phyloP scores from a whole-genome alignment of 306 rosid species.

The Lathyrus oleraceus region DNA sequence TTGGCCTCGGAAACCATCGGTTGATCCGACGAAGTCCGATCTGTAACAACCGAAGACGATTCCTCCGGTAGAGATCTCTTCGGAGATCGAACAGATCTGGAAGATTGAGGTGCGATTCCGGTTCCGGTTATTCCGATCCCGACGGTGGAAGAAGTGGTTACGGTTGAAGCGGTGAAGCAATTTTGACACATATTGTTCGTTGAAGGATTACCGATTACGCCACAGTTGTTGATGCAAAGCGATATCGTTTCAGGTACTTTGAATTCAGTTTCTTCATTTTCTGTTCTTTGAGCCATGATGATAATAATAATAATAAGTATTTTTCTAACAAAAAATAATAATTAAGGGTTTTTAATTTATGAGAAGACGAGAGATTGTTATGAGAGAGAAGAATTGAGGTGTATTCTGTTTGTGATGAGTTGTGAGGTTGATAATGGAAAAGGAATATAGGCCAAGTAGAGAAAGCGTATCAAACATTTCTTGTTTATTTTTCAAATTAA shows the following conservation, averaged over 20 bases:
- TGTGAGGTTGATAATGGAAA: slow-evolving; percentile 69
- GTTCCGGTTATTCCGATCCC: slow-evolving; percentile 34
- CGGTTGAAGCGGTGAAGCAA: slow-evolving; percentile 65
- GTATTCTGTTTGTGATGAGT: slow-evolving; percentile 28
- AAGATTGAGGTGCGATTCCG: slow-evolving; percentile 18
- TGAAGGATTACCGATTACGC: slow-evolving; percentile 72
- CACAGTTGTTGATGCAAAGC: slow-evolving; percentile 73
- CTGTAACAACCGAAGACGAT: background rate
- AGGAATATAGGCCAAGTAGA: slow-evolving; percentile 70
- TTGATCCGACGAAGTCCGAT: background rate
- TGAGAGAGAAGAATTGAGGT: slow-evolving; percentile 27
- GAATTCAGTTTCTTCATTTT: slow-evolving; percentile 84
- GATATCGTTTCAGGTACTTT: slow-evolving; percentile 70
- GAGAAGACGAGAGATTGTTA: background rate
- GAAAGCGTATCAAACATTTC: slow-evolving; percentile 79
- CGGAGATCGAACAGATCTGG: slow-evolving; percentile 47
- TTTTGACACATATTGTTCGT: slow-evolving; percentile 91
- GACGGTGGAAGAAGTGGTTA: slow-evolving; percentile 46
- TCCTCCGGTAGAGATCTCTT: slow-evolving; percentile 41
- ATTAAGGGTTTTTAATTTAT: background rate
- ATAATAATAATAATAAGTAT: background rate
- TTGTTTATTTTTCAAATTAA: slow-evolving; percentile 31
- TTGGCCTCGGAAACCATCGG: slow-evolving; percentile 39
- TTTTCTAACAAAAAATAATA: background rate
- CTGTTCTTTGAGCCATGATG: slow-evolving; percentile 61